Conservation (phyloP, 495 filamentous ascomycete species). For the Lasiosphaeria miniovina region DNA sequence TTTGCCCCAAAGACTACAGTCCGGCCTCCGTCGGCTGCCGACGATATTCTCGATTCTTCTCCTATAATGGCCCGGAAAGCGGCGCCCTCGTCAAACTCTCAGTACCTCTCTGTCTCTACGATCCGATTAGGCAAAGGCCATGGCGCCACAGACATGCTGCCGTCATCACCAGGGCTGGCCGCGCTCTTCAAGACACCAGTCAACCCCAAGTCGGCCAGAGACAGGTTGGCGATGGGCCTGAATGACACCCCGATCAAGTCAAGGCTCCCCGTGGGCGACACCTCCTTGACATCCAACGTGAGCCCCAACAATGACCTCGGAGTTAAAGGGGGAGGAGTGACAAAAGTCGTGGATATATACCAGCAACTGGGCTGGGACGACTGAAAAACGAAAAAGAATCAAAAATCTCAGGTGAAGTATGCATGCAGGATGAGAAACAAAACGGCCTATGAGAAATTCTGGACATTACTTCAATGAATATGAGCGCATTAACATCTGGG, state of each 20-base stretch:
- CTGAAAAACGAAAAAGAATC: slow-evolving; percentile 5
- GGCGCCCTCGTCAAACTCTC: slow-evolving; percentile 35
- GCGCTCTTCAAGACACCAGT: slow-evolving; percentile 39
- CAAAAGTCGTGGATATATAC: slow-evolving; percentile 53
- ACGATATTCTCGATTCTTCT: slow-evolving; percentile 35
- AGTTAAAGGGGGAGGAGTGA: slow-evolving; percentile 19
- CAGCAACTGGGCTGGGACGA: slow-evolving; percentile 72
- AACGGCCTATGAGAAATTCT: background rate
- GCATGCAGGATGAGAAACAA: background rate
- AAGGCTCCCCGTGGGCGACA: slow-evolving; percentile 17
- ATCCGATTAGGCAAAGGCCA: slow-evolving; percentile 17
- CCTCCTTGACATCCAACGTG: slow-evolving; percentile 15
- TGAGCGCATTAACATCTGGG: background rate
- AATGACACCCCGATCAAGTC: slow-evolving; percentile 45
- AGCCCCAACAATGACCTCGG: background rate
- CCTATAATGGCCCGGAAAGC: slow-evolving; percentile 51
- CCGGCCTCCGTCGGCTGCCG: slow-evolving; percentile 15
- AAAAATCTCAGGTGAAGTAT: background rate
- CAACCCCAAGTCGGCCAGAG: slow-evolving; percentile 22
- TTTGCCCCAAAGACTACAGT: slow-evolving; percentile 10
- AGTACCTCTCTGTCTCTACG: slow-evolving; percentile 12
- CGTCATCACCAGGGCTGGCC: slow-evolving; percentile 37
- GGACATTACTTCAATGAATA: background rate
- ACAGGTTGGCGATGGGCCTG: slow-evolving; percentile 26
- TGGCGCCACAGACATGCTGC: slow-evolving; percentile 35